Base-by-base conservation (phyloP, 2,329 filamentous ascomycete genomes). In the Orbilia javanica region DNA sequence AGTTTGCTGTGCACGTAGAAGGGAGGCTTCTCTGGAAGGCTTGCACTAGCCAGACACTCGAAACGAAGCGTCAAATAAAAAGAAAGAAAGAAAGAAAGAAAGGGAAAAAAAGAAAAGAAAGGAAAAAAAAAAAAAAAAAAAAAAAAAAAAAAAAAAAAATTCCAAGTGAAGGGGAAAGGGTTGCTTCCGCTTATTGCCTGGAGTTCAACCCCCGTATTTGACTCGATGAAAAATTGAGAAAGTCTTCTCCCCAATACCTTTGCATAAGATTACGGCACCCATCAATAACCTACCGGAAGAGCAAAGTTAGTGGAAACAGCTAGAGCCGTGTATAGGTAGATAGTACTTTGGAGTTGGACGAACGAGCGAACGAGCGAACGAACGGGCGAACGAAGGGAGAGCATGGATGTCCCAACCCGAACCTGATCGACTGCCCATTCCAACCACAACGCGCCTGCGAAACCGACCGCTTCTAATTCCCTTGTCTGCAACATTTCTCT, bases 391-490 rank as follows among this genome's bases (percentile, higher is more conserved):
- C 1, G 42, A 44, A 31, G 25, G 34, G 15, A 13, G 36, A 62
- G 57, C 68, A 72, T 72, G 68, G 68, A 65, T 72, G 29, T 20
- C 69, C 42, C 36, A 42, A 48, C 69, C 69, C 60, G 69, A 73
- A 25, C 53, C 48, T 73, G 60, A 73, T 73, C 60, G 60, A 66
- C 69, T 60, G 39, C 13, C 60, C 29, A 31, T 60, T 60, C 46
- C 48, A 44, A 46, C 42, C 42, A 25, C 68, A 64, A 73, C 69
- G 48, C 48, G 69, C 69, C 69, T n/a, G 50, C 15, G 27, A 46
- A 20, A 65, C 48, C 68, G 48, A 31, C 31, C 57, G 42, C 42
- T 42, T 57, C 44, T 34, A 64, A 18, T 39, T 46, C 57, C 29
- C 31, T 4, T 44, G 39, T 29, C 18, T 44, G 27, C 20, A 34